Percentiles rank a stretch among this genome's conserved stretches.
phyloP scores from a whole-genome alignment of 164 flowering plant species.

The Macadamia integrifolia region DNA sequence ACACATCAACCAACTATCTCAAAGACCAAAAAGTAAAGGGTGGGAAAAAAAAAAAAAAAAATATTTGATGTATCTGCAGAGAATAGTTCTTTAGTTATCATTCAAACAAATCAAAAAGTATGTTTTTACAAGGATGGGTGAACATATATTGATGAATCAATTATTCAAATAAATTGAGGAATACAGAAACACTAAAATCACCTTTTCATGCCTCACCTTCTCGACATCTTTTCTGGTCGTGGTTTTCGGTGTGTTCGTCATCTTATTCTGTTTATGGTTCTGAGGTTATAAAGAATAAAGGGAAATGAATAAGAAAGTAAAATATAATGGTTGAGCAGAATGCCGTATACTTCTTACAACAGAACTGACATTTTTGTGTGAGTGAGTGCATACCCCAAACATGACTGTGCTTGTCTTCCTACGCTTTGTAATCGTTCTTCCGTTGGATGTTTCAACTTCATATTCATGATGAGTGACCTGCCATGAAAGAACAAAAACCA shows the following conservation, averaged over 20 bases:
- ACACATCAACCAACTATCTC: not conserved
- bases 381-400: constrained; percentile 66
- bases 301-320: not conserved
- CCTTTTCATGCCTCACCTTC: constrained; percentile 31
- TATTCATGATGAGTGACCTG: constrained; percentile 91
- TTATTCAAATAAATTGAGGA: not conserved
- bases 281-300: constrained; percentile 18
- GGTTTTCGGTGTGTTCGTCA: constrained; percentile 35
- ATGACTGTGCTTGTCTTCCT: constrained; percentile 87
- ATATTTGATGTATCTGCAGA: not conserved
- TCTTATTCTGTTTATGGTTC: constrained; percentile 64
- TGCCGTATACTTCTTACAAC: not conserved
- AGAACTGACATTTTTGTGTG: not conserved
- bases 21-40: not conserved
- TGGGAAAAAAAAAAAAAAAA: too few relatives aligned
- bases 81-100: not conserved
- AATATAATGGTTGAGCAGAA: not conserved
- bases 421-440: constrained; percentile 73
- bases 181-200: not conserved
- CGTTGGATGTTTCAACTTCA: constrained; percentile 85
- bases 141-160: not conserved
- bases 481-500: constrained; percentile 7
- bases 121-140: not conserved
- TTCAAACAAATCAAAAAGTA: too few relatives aligned
- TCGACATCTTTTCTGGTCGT: constrained; percentile 37